These are phyloP conservation scores for Vitis hybrid DNA, from an alignment of 177 flowering plant species.

Conservation along the genomic window DNA sequence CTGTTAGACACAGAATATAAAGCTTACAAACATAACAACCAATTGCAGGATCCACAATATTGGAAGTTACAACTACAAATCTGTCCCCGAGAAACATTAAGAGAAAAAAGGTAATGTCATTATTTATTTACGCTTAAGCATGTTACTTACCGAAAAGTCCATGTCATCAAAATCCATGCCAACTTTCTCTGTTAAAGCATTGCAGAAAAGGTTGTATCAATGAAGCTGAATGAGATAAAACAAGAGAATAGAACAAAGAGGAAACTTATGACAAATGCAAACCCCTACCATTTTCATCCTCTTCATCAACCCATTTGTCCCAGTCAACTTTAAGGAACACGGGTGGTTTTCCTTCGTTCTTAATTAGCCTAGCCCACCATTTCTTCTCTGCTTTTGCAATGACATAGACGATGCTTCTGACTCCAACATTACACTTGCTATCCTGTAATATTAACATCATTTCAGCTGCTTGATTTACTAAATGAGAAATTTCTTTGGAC, in stretches of 20 bases:
- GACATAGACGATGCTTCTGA: not conserved
- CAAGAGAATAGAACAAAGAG: not conserved
- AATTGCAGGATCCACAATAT: too few relatives aligned
- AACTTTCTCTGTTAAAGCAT: not conserved
- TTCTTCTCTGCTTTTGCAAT: slow-evolving; percentile 2
- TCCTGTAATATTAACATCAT: not conserved
- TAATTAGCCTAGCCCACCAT: slow-evolving; percentile 9
- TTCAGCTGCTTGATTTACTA: too few relatives aligned
- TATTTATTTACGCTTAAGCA: too few relatives aligned
- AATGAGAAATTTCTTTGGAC: too few relatives aligned
- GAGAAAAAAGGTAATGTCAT: not conserved
- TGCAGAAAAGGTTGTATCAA: not conserved
- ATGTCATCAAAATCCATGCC: slow-evolving; percentile 9
- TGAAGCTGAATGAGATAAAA: too few relatives aligned
- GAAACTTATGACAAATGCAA: too few relatives aligned
- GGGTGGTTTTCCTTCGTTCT: not conserved
- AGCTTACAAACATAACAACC: too few relatives aligned
- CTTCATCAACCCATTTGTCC: slow-evolving; percentile 15
- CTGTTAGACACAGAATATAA: too few relatives aligned
- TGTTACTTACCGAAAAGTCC: slow-evolving; percentile 8
- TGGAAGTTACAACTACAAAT: too few relatives aligned
- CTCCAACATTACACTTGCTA: slow-evolving; percentile 7
- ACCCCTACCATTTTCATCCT: slow-evolving; percentile 7
- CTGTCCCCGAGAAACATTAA: not conserved
- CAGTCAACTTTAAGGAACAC: slow-evolving; percentile 7